Evolutionary conservation across 31 red algal species (phyloP), one percentile per base, ranked within the genome.

Genomic region (Asparagopsis taxiformis): DNA sequence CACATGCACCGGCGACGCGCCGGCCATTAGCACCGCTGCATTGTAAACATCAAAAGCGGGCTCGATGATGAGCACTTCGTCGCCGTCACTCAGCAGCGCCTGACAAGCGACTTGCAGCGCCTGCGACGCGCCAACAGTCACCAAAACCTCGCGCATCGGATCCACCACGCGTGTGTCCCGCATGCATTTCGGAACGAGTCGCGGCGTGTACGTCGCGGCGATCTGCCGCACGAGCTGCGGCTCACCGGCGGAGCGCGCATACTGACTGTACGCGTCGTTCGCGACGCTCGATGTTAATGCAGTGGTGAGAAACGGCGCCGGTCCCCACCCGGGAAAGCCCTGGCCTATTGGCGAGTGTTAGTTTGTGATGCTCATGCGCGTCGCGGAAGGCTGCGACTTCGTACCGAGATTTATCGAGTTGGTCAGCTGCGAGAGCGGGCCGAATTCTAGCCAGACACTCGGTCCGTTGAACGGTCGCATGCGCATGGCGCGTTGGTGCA

Each of bases 1-100:
- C 51, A 95, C 75, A 31, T 66, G 74, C 1, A 82, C 57, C 22
- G 81, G 58, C 1, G 35, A 63, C 29, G 71, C 96, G n/a, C 90
- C 88, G 9, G 80, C 68, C 46, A 86, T 35, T n/a, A 55, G 39
- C 3, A 89, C 85, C 1, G 96, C 91, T 13, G 51, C 76, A 2
- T 32, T 54, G 48, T 99, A 99, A 8, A 95, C 59, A 69, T 99
- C 96, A 48, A 95, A 99, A 19, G 91, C 81, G 6, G 96, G 96
- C 59, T 94, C 96, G 0, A 99, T 62, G 9, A 99, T 59, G 3
- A 99, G 15, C 19, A 91, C 96, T 61, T 99, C 96, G 35, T 91
- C 96, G 26, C 91, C 96, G 7, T 64, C 64, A 43, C 79, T 49
- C 44, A 94, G 70, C 3, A 99, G 79, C 17, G 91, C 58, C 1